These are phyloP conservation scores for Aureobasidium sp. DNA, from an alignment of 2,329 filamentous ascomycete species.

Conservation along the genomic window DNA sequence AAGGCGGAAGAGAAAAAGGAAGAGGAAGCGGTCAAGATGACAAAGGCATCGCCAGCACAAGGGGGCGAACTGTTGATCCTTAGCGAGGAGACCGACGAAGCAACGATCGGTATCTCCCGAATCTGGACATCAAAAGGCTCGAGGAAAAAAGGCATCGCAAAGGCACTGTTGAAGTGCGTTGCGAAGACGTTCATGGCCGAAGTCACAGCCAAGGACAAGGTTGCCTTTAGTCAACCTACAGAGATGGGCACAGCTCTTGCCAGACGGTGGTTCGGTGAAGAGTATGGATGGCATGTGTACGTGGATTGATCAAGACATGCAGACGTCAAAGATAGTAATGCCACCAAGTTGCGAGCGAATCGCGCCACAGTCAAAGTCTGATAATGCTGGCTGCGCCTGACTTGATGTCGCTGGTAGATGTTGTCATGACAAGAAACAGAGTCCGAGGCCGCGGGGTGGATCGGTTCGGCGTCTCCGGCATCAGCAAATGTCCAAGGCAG, in stretches of 20 bases:
- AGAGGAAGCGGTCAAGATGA: slow-evolving; percentile 8
- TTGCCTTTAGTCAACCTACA: slow-evolving; percentile 62
- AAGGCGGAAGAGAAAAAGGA: slow-evolving; percentile 1
- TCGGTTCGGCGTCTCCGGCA: neutral
- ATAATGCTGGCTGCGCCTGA: slow-evolving; percentile 1
- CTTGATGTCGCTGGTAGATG: slow-evolving; percentile 1
- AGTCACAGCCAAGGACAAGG: slow-evolving; percentile 45
- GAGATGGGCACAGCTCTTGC: slow-evolving; percentile 53
- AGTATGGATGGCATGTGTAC: slow-evolving; percentile 55
- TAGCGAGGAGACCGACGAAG: slow-evolving; percentile 37
- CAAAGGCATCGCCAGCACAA: neutral
- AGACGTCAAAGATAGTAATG: neutral
- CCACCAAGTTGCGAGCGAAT: neutral
- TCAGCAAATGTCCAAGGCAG: neutral
- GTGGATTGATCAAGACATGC: slow-evolving; percentile 35
- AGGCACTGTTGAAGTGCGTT: slow-evolving; percentile 50
- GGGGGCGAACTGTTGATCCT: slow-evolving; percentile 33
- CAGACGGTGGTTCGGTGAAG: slow-evolving; percentile 49
- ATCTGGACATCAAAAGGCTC: slow-evolving; percentile 57
- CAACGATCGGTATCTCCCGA: slow-evolving; percentile 55
- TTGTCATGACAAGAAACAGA: neutral
- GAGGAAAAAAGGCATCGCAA: slow-evolving; percentile 52
- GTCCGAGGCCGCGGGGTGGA: neutral
- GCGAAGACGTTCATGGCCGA: slow-evolving; percentile 50
- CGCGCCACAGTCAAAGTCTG: neutral